Conservation (phyloP, 2,329 filamentous ascomycete genomes). For the Ascochyta fabae region DNA sequence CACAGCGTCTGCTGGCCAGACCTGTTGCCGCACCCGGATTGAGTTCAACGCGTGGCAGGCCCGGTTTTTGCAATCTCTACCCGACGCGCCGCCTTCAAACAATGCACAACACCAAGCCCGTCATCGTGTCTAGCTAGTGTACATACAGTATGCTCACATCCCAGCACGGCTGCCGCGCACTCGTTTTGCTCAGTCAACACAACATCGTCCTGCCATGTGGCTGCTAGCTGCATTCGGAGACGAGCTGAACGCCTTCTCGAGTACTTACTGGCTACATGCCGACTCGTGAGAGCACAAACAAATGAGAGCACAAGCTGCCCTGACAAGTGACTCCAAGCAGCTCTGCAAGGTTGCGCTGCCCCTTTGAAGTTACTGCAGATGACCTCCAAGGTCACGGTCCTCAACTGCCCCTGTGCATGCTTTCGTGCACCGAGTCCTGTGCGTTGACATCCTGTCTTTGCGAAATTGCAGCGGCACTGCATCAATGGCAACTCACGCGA, state of each 20-base stretch:
- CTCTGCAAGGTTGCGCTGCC: constrained; percentile 2
- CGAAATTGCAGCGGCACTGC: constrained; percentile 2
- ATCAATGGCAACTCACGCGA: constrained; percentile 8
- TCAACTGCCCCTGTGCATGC: constrained; percentile 9
- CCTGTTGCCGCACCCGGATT: constrained; percentile 16
- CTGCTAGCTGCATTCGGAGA: constrained; percentile 9
- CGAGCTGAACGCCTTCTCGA: constrained; percentile 2
- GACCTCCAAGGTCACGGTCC: neutral
- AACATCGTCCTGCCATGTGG: constrained; percentile 6
- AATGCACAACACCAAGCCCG: constrained; percentile 7
- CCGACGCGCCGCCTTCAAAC: constrained; percentile 9
- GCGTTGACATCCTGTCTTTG: constrained; percentile 1
- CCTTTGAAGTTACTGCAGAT: constrained; percentile 4
- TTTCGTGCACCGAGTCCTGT: constrained; percentile 1
- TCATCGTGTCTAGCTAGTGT: neutral
- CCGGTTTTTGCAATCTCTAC: constrained; percentile 21
- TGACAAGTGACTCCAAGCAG: neutral
- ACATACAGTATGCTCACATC: neutral
- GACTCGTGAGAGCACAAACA: neutral
- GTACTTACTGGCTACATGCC: neutral
- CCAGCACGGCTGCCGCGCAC: constrained; percentile 1
- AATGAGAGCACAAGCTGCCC: neutral
- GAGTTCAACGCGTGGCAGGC: constrained; percentile 25
- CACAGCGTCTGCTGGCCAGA: constrained; percentile 27
- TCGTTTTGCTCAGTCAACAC: neutral